Evolutionary conservation across 805 yeast genomes (phyloP).

Genomic region (Maudiozyma bulderi): DNA sequence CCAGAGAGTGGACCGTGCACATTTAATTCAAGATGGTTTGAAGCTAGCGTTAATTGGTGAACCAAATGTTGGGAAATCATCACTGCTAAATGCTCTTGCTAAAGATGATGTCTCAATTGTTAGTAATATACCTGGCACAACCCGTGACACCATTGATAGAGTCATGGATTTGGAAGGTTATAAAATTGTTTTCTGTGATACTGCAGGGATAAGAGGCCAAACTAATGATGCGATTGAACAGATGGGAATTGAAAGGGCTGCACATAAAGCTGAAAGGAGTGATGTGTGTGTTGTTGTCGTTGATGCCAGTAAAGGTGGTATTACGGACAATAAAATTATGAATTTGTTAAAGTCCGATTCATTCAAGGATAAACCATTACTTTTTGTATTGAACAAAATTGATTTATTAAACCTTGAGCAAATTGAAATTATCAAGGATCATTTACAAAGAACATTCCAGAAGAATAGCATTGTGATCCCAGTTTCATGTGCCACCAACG

Average conservation of each 20-base stretch:
- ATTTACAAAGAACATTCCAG: conserved; percentile 6
- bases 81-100: conserved; percentile 67
- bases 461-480: conserved; percentile 25
- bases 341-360: conserved; percentile 10
- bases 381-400: conserved; percentile 47
- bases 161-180: conserved; percentile 75
- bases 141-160: conserved; percentile 79
- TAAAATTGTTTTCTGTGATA: conserved; percentile 78
- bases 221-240: conserved; percentile 51
- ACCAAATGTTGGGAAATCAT: conserved; percentile 94
- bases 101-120: conserved; percentile 82
- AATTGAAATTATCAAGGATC: conserved; percentile 8
- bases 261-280: conserved; percentile 44
- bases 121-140: conserved; percentile 86
- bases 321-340: conserved; percentile 31
- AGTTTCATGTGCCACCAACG: conserved; percentile 53
- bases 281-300: conserved; percentile 61
- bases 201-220: conserved; percentile 81
- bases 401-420: conserved; percentile 35
- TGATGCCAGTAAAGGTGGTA: conserved; percentile 22
- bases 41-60: conserved; percentile 72
- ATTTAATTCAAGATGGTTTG: conserved; percentile 63
- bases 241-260: conserved; percentile 78
- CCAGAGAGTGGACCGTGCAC: conserved; percentile 43
- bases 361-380: conserved; percentile 18